phyloP scores from a whole-genome alignment of 345 rosid genomes.

The Hibiscus trionum region DNA sequence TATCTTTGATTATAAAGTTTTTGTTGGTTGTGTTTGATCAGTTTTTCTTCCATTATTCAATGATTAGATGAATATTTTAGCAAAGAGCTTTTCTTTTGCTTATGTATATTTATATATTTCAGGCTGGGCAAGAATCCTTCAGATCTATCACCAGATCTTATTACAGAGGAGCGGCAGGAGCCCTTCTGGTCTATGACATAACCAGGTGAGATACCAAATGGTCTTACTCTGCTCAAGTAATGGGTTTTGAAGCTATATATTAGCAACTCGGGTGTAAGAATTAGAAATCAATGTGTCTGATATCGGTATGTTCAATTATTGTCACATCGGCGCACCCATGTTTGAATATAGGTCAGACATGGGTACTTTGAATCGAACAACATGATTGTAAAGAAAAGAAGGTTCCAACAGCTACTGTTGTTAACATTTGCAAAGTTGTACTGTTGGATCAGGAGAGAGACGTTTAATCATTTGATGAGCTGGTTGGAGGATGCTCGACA shows the following conservation, averaged over 20 bases:
- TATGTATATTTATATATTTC: background rate
- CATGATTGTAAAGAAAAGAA: too few relatives aligned
- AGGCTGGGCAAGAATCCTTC: background rate
- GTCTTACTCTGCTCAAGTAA: background rate
- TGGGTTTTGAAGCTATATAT: too few relatives aligned
- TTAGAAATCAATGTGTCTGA: too few relatives aligned
- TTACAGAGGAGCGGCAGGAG: background rate
- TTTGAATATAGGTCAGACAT: background rate
- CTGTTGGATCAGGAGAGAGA: constrained; percentile 65
- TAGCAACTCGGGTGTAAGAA: too few relatives aligned
- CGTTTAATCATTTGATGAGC: constrained; percentile 91
- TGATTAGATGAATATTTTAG: background rate
- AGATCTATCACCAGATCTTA: background rate
- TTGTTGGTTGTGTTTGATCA: background rate
- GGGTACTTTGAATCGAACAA: background rate
- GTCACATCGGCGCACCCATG: background rate
- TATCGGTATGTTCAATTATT: background rate
- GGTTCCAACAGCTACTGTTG: too few relatives aligned
- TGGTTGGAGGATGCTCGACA: constrained; percentile 99
- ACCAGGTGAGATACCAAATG: constrained; percentile 49
- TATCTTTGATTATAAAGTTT: background rate
- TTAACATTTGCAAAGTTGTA: constrained; percentile 7
- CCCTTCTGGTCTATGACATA: background rate
- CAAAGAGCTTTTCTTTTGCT: background rate
- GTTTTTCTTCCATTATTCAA: background rate